Evolutionary conservation across 371 early-diverging fungal genomes (phyloP), one percentile per base, ranked within the genome.

Genomic region (Mucor indicus): DNA sequence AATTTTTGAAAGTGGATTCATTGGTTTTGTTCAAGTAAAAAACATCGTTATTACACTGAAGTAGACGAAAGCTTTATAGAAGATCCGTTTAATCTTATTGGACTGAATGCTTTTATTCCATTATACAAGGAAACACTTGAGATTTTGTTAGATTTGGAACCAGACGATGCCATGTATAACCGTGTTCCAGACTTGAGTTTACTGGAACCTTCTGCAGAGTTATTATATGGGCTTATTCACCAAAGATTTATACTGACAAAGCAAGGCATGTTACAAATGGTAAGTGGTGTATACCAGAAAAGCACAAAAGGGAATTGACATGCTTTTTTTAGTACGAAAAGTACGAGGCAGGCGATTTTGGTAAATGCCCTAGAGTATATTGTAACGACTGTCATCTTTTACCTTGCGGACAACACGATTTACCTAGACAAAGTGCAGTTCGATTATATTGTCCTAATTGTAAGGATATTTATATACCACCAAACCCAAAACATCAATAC

Each of bases 31-130:
- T 81, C 86, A 4, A 70, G 83, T 36, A 69, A 76, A 20, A 89
- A 90, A 24, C 79, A 90, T 58, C 89, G 88, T 54, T 86, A 81
- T 57, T 92, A 87, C 68, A 83, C 85, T 38, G 86, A 89, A 54
- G 86, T 94, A 2, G 83, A 87, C 32, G 88, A 87, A 45, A 85
- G 85, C 22, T 94, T 86, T 62, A 91, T 92, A 47, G 83, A 84
- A 54, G 98, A 98, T 69, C 80, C 89, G 41, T 98, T 98, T 66
- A 96, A 98, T 70, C 67, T 96, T 33, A 86, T 88, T 22, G 96
- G 96, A 12, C 70, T 98, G 33, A 79, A 76, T 49, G 70, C 83
- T 4, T 83, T 84, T 37, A 83, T 94, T 2, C 80, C 83, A 11
- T 77, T 87, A 61, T 95, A 90, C 62, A 75, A 84, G 43, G 82